Evolutionary conservation across 2,329 filamentous ascomycete genomes (phyloP), one percentile per base, ranked within the genome.

Genomic region (Blastomyces silverae): DNA sequence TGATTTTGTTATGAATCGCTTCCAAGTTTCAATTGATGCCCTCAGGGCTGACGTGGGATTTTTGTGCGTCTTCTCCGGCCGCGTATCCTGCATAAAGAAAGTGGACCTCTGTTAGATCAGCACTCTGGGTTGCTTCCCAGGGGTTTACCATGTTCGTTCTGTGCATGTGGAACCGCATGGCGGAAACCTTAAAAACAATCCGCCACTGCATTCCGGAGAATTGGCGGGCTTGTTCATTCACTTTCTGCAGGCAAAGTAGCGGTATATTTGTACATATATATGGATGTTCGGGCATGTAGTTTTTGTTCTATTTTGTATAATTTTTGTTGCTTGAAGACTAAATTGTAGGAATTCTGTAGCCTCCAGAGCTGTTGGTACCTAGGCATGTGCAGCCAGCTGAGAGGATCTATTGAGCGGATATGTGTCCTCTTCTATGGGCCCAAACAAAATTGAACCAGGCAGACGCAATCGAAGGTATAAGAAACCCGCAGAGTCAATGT

Each of bases 291-390:
- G 25, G 2, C 28, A 28, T 28, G 4, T 17, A 53, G 8, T 5
- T 53, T 53, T 53, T 53, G 15, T 50, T 52, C 11, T 31, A 53
- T 31, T 28, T 31, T 3, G 13, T 53, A 50, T 50, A 31, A 39
- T 31, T 31, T 28, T 31, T 11, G 31, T n/a, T 57, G 6, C 34
- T 8, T 25, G 31, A 58, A 53, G 13, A 52, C 25, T 42, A 25
- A 58, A 39, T 13, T 58, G 57, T 17, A 46, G 34, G 64, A 63
- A 66, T 63, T 61, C 57, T 61, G 64, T 52, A 57, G 62, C 62
- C 61, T 65, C 42, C 1, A 6, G 42, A 17, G 10, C 10, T 39
- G 37, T 46, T 20, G 42, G 1, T 46, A 46, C 42, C 42, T 44
- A 5, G 42, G 42, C 42, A 46, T 17, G 7, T 17, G 15, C 2